Base-by-base conservation (phyloP, 192 early-diverging fungal species). In the Diversispora epigaea region DNA sequence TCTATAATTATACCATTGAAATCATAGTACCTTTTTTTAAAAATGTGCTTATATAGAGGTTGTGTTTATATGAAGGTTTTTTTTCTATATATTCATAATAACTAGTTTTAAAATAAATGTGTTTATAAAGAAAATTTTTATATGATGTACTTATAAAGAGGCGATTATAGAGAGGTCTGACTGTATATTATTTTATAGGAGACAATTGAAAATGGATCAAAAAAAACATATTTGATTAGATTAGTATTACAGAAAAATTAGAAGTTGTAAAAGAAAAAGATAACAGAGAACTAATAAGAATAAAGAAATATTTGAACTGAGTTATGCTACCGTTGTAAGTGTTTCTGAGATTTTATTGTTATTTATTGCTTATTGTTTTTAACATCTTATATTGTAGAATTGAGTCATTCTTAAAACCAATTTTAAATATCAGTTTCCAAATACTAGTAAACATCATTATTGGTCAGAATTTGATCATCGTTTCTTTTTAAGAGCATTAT, bases 261-360 rank as follows among this genome's bases (percentile, higher is more conserved):
- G 25, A 6, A n/a, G 41, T 61, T 46, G 54, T 32, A 6, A 61
- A 73, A 61, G 44, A 73, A 6, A n/a, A 39, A 4, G 56, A 62
- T 63, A 47, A 1, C 21, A 15, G 47, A 49, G 46, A 62, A 5
- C 1, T 32, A 22, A 74, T 40, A 52, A 63, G 40, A 39, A 0
- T 73, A 4, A 73, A 73, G 39, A 63, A 60, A 39, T 73, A 63
- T 17, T 63, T 73, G 10, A 40, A 74, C 63, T 4, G 60, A 63
- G 72, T 74, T 9, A 74, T 74, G 72, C 25, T 63, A 3, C 72
- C 56, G 21, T 63, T 74, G 46, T 74, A 74, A 74, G 46, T 49
- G 12, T 41, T 64, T 7, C 12, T 5, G 2, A 15, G 0, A 43
- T 22, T 63, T 63, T 40, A 46, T 73, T 52, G 7, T 49, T 63